phyloP scores from a whole-genome alignment of 768 basidiomycete species.

The Mycena rosella region DNA sequence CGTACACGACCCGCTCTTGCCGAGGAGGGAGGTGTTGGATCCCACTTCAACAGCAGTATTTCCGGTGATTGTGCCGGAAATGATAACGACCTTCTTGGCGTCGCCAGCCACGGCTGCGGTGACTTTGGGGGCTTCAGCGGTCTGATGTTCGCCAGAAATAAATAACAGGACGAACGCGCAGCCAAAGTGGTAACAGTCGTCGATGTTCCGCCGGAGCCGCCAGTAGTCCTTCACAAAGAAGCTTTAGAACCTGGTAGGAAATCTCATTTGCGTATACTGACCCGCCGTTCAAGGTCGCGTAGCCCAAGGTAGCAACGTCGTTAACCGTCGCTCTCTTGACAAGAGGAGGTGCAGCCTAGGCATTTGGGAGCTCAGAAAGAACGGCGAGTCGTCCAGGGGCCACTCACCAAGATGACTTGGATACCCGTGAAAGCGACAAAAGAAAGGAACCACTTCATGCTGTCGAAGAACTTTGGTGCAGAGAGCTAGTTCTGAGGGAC shows the following conservation, averaged over 20 bases:
- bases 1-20: conserved; percentile 55
- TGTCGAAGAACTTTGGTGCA: conserved; percentile 20
- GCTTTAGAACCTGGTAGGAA: conserved; percentile 2
- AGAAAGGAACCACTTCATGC: conserved; percentile 52
- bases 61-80: conserved; percentile 61
- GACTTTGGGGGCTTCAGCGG: conserved; percentile 32
- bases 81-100: conserved; percentile 58
- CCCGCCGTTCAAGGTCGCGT: conserved; percentile 41
- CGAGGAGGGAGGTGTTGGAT: conserved; percentile 59
- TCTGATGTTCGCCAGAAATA: not conserved
- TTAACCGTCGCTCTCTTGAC: conserved; percentile 52
- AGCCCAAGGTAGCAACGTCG: conserved; percentile 27
- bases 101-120: conserved; percentile 57
- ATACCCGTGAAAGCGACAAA: conserved; percentile 48
- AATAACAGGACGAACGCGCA: conserved; percentile 38
- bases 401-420: conserved; percentile 45
- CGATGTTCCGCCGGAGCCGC: conserved; percentile 57
- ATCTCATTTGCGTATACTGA: not conserved
- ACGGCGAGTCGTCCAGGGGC: not conserved
- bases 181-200: conserved; percentile 59
- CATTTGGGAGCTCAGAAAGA: not conserved
- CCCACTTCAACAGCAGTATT: conserved; percentile 57
- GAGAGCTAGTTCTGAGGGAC: conserved; percentile 7
- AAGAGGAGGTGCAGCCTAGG: conserved; percentile 33
- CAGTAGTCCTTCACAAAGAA: conserved; percentile 51